Evolutionary conservation across 2,329 filamentous ascomycete genomes (phyloP).

Genomic region (Elsinoe ampelina): DNA sequence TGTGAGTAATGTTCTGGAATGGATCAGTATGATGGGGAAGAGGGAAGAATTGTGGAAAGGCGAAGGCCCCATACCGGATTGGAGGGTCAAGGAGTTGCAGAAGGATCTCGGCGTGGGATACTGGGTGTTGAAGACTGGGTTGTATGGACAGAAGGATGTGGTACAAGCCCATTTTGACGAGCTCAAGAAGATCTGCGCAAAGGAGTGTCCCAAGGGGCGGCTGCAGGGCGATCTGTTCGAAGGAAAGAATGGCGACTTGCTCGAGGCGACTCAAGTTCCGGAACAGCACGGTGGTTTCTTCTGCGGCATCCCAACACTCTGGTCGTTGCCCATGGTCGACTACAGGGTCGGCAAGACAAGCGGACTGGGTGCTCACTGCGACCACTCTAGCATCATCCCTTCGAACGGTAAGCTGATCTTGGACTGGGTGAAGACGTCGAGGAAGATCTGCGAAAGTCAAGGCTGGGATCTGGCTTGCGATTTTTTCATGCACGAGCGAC

Average conservation of each 20-base stretch:
- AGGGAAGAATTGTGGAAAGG: constrained; percentile 38
- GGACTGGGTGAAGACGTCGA: constrained; percentile 1
- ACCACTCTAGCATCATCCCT: constrained; percentile 8
- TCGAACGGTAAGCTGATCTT: neutral
- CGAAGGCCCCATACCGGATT: constrained; percentile 38
- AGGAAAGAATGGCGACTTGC: neutral
- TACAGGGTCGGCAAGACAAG: neutral
- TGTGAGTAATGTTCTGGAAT: constrained; percentile 40
- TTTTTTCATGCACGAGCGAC: constrained; percentile 7
- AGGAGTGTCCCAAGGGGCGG: neutral
- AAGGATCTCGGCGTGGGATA: neutral
- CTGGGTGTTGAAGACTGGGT: constrained; percentile 2
- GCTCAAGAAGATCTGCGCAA: constrained; percentile 3
- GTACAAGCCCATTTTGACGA: constrained; percentile 6
- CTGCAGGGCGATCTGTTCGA: neutral
- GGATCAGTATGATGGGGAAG: constrained; percentile 35
- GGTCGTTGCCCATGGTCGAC: constrained; percentile 3
- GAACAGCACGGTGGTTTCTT: constrained; percentile 8
- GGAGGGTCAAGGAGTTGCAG: constrained; percentile 31
- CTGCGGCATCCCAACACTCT: neutral
- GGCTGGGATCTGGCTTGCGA: constrained; percentile 5
- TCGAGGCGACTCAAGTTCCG: neutral
- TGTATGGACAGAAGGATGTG: constrained; percentile 8
- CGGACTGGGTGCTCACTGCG: constrained; percentile 1
- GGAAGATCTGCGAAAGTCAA: constrained; percentile 5